Evolutionary conservation across 768 basidiomycete genomes (phyloP), one percentile per base, ranked within the genome.

Genomic region (Auriscalpium orientale): DNA sequence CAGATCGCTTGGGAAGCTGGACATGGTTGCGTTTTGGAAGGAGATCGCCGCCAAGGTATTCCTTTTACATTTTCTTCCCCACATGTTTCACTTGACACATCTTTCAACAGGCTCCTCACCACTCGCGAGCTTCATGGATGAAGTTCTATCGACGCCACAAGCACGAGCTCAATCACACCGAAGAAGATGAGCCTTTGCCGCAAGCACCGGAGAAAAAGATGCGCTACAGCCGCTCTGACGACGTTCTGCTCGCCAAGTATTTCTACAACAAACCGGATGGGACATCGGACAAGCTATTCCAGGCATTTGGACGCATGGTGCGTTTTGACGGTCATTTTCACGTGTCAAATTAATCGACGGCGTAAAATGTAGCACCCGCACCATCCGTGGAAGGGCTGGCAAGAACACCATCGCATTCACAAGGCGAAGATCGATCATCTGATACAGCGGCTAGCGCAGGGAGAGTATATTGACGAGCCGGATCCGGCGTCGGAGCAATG

Each of bases 311-410:
- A 12, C 77, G 84, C 55, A 56, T 75, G 72, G 90, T 91, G 60
- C 58, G 81, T 66, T 38, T 51, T 43, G 40, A 50, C 59, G 28
- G 2, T 16, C 20, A 55, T 18, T 35, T 46, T 3, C 33, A 37
- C 22, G 35, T 22, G 34, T 51, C 48, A 45, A n/a, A 28, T 64
- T 22, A 20, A 45, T 7, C 16, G 43, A 40, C 56, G 20, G 51
- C 49, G 53, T 58, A 16, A 33, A 20, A 12, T 51, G 34, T 63
- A 93, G 90, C 79, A 91, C 68, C 82, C 89, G 2, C 88, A 91
- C 66, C 91, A 93, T 72, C 91, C 91, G 3, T 93, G 91, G 91
- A 93, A 93, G 67, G 91, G 91, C 13, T 93, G 91, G 91, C 91
- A 93, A 68, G 91, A 93, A 64, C 91, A 92, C 66, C 85, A 91